Evolutionary conservation across 768 basidiomycete genomes (phyloP).

Genomic region (Lactarius pseudohatsudake): DNA sequence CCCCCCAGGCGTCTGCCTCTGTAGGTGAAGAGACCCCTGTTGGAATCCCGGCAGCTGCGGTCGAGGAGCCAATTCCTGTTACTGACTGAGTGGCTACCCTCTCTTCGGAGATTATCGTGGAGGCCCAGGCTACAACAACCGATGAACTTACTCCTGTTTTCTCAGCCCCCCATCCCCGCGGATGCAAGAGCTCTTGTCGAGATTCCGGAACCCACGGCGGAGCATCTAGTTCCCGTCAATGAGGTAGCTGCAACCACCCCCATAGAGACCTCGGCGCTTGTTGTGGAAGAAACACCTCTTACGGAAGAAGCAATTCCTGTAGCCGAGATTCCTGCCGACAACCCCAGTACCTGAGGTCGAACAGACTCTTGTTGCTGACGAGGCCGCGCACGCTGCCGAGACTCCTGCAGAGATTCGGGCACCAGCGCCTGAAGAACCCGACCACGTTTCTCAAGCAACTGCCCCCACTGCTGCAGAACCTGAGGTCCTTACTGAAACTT

Average conservation of each 20-base stretch:
- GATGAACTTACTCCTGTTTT: neutral
- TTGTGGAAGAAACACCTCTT: neutral
- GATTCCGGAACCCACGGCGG: neutral
- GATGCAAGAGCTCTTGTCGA: neutral
- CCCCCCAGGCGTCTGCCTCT: conserved; percentile 2
- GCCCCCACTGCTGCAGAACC: neutral
- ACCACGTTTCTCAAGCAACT: neutral
- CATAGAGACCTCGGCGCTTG: neutral
- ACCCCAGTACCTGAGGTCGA: neutral
- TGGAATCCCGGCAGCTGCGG: neutral
- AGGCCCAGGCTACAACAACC: neutral
- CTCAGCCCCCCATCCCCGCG: neutral
- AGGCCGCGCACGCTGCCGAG: neutral
- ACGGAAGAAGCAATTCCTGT: neutral
- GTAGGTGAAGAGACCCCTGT: neutral
- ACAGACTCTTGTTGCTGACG: neutral
- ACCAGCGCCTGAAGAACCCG: neutral
- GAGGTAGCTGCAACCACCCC: neutral
- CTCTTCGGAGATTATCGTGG: neutral
- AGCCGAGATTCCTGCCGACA: neutral
- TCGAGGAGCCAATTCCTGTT: neutral
- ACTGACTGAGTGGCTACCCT: neutral
- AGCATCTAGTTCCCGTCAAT: neutral
- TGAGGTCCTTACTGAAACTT: neutral
- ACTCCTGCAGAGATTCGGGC: neutral